Base-by-base conservation (phyloP, 352 stramenopile genomes). In the Phytophthora rubi region DNA sequence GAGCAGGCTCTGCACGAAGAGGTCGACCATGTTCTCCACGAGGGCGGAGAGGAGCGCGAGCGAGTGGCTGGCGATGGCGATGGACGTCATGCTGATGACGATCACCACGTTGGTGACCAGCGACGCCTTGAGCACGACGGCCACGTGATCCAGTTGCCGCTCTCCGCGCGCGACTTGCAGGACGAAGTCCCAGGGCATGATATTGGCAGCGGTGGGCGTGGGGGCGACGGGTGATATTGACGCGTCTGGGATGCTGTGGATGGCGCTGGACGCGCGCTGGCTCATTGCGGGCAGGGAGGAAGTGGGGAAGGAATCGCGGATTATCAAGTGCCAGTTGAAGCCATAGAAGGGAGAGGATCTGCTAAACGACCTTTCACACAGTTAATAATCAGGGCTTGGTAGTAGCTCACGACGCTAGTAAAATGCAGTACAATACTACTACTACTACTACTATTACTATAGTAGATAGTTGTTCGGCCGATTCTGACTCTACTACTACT, bases 21-120 rank as follows among this genome's bases (percentile, higher is more conserved):
- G 88, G 66, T 98, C 95, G 21, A 98, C 82, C 72, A 97, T 89
- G 57, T 91, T 97, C 73, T 98, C 94, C 6, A 98, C 80, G 32
- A 98, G 75, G 2, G 95, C 89, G 2, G 93, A 97, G 53, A 98
- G 80, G 39, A 98, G 80, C 15, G 91, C 94, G 48, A 98, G 81
- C 52, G 91, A 98, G 16, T 92, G 71, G 42, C 90, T 97, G 39
- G 75, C 60, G 59, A 92, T 80, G 35, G 79, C 85, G 15, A 97
- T 82, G 8, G 91, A 76, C 16, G 81, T 85, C 85, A 90, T 90
- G 60, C 77, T 70, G 26, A 87, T 57, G 32, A 92, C 84, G 62
- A 92, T 91, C 44, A 80, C 44, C 51, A 92, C 72, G 74, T 92
- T 92, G 8, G 81, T 90, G 44, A 35, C 62, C 4, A 92, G 73